Evolutionary conservation across 176 grass and related monocot genomes (phyloP), one percentile per base, ranked within the genome.

Genomic region (Hordeum marinum): DNA sequence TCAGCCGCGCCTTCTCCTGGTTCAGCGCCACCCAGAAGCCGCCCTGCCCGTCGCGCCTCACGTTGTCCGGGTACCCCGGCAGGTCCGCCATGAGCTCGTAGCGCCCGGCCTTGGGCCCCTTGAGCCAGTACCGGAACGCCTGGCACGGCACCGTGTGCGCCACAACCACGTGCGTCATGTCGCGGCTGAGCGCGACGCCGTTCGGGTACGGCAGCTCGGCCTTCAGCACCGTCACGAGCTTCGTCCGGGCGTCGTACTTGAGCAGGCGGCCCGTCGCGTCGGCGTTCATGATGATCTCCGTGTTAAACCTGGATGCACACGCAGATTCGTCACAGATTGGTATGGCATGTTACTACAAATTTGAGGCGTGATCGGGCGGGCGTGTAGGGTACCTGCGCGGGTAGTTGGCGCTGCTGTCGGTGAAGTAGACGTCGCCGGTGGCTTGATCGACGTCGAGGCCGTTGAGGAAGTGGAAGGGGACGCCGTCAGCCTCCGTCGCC

Each of bases 21-120:
- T 84, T 90, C 9, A 94, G 54, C 1, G 86, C 92, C 1, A 94
- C 86, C 88, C 88, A 90, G 24, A 80, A 90, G 1, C 88, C 91
- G n/a, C 40, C 73, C 27, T 55, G 11, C 1, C 36, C 0, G 11
- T 82, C 83, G 12, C 73, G 77, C 41, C 65, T 75, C 20, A 93
- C 79, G 67, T 90, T 93, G 57, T 93, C 91, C 0, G 91, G 91
- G 66, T 93, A 93, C 0, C 91, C 88, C 0, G 85, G 91, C 8
- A 93, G 25, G 15, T 93, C 88, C 0, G 82, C 82, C 17, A 93
- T 81, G n/a, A 85, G 64, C 26, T 90, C 15, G 57, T 64, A 34
- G 4, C 57, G 18, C 1, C 91, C 81, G 1, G 63, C 61, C 15
- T 41, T 76, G 6, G 85, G 48, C 2, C 88, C 91, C 27, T 46